These are phyloP conservation scores for Vicia sativa DNA, from an alignment of 306 rosid species.

Conservation along the genomic window DNA sequence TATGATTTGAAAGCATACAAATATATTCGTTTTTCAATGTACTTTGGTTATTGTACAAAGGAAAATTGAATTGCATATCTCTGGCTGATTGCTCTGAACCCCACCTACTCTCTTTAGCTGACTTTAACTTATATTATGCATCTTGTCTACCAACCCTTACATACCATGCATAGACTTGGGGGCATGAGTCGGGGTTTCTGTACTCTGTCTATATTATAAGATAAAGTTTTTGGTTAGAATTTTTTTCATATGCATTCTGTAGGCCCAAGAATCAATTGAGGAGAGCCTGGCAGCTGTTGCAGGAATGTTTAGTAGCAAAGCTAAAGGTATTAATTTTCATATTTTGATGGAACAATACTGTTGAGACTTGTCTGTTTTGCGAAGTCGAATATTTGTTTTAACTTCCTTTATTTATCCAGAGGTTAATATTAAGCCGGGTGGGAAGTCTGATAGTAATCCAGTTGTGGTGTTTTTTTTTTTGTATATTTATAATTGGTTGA, in stretches of 20 bases:
- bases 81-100: constrained; percentile 29
- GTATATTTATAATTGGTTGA: constrained; percentile 4
- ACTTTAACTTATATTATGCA: constrained; percentile 17
- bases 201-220: constrained; percentile 25
- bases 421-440: constrained; percentile 8
- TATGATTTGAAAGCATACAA: constrained; percentile 43
- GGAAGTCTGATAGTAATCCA: constrained; percentile 24
- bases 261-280: constrained; percentile 91
- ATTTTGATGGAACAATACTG: constrained; percentile 21
- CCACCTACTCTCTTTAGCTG: constrained; percentile 22
- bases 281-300: constrained; percentile 99
- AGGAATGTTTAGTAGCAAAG: constrained; percentile 99
- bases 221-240: constrained; percentile 27
- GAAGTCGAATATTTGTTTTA: constrained; percentile 27
- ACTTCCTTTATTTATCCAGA: neutral
- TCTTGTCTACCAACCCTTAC: constrained; percentile 17
- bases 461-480: constrained; percentile 13
- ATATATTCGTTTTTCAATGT: constrained; percentile 20
- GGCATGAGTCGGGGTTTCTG: neutral
- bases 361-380: constrained; percentile 20
- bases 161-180: constrained; percentile 18
- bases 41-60: constrained; percentile 13
- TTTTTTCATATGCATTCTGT: constrained; percentile 37
- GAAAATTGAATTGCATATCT: constrained; percentile 28
- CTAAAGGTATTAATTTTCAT: constrained; percentile 73